These are phyloP conservation scores for Arthrocladium fulminans DNA, from an alignment of 2,329 filamentous ascomycete genomes.

Conservation along the genomic window DNA sequence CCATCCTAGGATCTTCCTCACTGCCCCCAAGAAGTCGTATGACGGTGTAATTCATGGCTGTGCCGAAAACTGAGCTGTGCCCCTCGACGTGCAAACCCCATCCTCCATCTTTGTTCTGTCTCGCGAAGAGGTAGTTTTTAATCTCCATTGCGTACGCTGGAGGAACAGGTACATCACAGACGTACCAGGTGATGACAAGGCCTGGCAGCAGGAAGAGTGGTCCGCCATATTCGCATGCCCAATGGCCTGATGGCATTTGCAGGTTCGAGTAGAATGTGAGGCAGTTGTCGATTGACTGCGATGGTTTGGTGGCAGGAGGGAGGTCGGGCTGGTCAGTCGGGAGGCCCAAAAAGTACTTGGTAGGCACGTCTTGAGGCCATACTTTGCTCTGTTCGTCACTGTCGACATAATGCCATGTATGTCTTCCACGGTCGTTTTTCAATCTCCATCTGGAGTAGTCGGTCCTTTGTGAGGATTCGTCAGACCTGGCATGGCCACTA, in stretches of 20 bases:
- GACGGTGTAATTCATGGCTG: slow-evolving; percentile 73
- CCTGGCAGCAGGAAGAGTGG: slow-evolving; percentile 93
- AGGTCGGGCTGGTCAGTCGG: slow-evolving; percentile 65
- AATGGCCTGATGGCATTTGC: slow-evolving; percentile 81
- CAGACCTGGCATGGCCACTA: slow-evolving; percentile 11
- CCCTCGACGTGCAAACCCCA: slow-evolving; percentile 96
- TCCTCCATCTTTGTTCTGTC: slow-evolving; percentile 80
- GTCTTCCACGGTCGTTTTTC: slow-evolving; percentile 65
- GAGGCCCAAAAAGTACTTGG: slow-evolving; percentile 78
- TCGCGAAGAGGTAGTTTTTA: slow-evolving; percentile 81
- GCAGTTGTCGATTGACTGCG: slow-evolving; percentile 73
- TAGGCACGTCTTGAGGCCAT: slow-evolving; percentile 83
- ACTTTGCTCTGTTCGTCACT: slow-evolving; percentile 59
- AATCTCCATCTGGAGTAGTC: slow-evolving; percentile 79
- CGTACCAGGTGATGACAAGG: slow-evolving; percentile 76
- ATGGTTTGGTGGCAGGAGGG: slow-evolving; percentile 58
- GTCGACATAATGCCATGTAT: slow-evolving; percentile 87
- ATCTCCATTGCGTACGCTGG: slow-evolving; percentile 76
- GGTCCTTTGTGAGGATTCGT: slow-evolving; percentile 45
- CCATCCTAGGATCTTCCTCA: slow-evolving; percentile 73
- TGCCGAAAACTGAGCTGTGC: slow-evolving; percentile 86
- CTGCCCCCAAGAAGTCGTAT: slow-evolving; percentile 74
- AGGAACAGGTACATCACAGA: slow-evolving; percentile 78
- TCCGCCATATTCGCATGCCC: slow-evolving; percentile 95
- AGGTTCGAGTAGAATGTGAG: slow-evolving; percentile 81